Conservation (phyloP, 805 yeast genomes). For the Lachancea mirantina region DNA sequence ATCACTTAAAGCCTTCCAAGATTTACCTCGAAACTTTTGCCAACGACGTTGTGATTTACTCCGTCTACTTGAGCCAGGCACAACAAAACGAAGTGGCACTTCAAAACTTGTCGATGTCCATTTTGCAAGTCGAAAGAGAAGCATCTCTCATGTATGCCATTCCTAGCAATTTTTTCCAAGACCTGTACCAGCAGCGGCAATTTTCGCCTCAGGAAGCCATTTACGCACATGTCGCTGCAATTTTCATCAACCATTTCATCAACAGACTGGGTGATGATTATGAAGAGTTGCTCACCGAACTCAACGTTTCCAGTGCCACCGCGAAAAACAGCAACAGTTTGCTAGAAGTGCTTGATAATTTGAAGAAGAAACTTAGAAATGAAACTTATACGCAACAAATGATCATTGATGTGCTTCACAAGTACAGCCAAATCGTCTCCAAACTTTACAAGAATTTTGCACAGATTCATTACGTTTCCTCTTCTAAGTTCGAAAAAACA, state of each 20-base stretch:
- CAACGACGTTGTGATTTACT: constrained; percentile 79
- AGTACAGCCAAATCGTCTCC: constrained; percentile 64
- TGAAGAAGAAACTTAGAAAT: constrained; percentile 83
- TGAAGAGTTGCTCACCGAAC: constrained; percentile 54
- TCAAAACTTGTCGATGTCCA: constrained; percentile 50
- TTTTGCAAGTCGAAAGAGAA: constrained; percentile 87
- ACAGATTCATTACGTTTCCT: constrained; percentile 73
- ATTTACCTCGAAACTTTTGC: constrained; percentile 92
- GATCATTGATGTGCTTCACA: constrained; percentile 67
- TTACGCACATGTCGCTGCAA: constrained; percentile 89
- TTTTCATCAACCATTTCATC: constrained; percentile 88
- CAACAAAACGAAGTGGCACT: constrained; percentile 37
- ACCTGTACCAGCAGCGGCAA: constrained; percentile 62
- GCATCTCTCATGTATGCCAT: constrained; percentile 87
- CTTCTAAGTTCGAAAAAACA: constrained; percentile 59
- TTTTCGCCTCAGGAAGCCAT: constrained; percentile 90
- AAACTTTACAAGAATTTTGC: constrained; percentile 89
- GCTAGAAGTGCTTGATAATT: constrained; percentile 63
- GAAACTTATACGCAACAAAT: constrained; percentile 88
- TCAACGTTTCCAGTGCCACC: constrained; percentile 37
- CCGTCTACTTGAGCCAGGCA: constrained; percentile 70
- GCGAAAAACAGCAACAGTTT: constrained; percentile 53
- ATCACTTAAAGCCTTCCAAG: constrained; percentile 75
- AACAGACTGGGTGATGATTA: constrained; percentile 92
- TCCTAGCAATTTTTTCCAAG: constrained; percentile 78